These are phyloP conservation scores for Aspergillus fumigatus DNA, from an alignment of 2,329 filamentous ascomycete genomes.

Conservation along the genomic window DNA sequence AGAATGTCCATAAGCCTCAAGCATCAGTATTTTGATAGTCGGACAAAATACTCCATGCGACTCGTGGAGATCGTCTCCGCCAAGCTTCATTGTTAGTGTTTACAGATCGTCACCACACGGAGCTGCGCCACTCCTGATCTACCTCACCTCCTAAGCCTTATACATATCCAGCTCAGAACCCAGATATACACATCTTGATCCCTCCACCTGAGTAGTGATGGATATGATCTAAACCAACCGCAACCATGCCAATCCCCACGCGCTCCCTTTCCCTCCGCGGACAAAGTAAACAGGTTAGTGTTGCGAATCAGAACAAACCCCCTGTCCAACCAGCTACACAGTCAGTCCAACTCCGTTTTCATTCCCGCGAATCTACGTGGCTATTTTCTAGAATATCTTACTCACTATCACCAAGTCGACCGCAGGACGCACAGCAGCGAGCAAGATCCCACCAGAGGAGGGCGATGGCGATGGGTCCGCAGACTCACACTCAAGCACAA, in stretches of 20 bases:
- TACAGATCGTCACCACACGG: not conserved
- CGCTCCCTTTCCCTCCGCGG: constrained; percentile 34
- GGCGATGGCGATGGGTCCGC: constrained; percentile 4
- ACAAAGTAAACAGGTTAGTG: constrained; percentile 29
- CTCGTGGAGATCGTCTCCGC: not conserved
- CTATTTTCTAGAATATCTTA: not conserved
- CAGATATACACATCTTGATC: not conserved
- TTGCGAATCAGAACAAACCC: constrained; percentile 6
- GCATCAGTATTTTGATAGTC: not conserved
- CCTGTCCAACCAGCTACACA: constrained; percentile 1
- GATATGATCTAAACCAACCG: not conserved
- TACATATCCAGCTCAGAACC: not conserved
- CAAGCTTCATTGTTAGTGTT: constrained; percentile 6
- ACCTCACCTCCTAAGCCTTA: not conserved
- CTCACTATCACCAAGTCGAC: constrained; percentile 4
- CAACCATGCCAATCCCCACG: constrained; percentile 38
- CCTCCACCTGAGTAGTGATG: not conserved
- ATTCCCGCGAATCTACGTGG: too few relatives aligned
- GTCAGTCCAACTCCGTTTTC: not conserved
- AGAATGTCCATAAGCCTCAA: not conserved
- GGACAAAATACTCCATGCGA: not conserved
- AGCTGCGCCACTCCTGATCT: not conserved
- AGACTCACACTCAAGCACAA: constrained; percentile 13
- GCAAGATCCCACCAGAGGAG: constrained; percentile 10
- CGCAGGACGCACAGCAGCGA: constrained; percentile 19